Evolutionary conservation across 805 yeast genomes (phyloP), one percentile per base, ranked within the genome.

Genomic region (Candida ascalaphidarum): DNA sequence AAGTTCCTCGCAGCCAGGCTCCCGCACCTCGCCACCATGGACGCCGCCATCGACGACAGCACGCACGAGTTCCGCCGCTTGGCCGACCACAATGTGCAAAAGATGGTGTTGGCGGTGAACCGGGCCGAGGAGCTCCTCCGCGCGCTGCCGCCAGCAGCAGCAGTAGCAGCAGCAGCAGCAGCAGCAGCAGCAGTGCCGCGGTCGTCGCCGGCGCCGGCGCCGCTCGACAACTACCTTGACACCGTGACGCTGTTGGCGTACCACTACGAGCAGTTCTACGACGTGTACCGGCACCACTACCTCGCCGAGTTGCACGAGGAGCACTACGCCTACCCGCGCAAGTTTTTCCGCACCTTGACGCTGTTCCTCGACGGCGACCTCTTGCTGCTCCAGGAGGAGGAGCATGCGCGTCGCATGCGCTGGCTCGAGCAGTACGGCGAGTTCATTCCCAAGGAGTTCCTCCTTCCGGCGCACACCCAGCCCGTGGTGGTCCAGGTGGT

Each of bases 381-480:
- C 13, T 32, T 43, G 21, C 35, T 32, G 21, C 30, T 61, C 12
- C 65, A 60, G 30, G 40, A 43, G 14, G 52, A 53, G 25, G 68
- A 62, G 36, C 35, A 36, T 8, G 52, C 47, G 20, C 37, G 65
- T 31, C 40, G 68, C 19, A 46, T 40, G 21, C 40, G 37, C 17
- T 62, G 68, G 68, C 36, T 59, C 12, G 42, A 41, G 8, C 50
- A 52, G 25, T 61, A 58, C 32, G 68, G 67, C 8, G 55, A 52
- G 22, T 62, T 50, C 30, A 59, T 62, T 10, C 68, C 68, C 4
- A 50, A 46, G 28, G 61, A 56, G 27, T 58, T 62, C 35, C 38
- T 34, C 25, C 41, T 62, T 1, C 67, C 67, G 1, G 67, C 65
- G 2, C 26, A 29, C 17, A 44, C 40, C 23, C 56, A 55, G 35